Evolutionary conservation across 352 stramenopile genomes (phyloP).

Genomic region (Poterioochromonas sp.): DNA sequence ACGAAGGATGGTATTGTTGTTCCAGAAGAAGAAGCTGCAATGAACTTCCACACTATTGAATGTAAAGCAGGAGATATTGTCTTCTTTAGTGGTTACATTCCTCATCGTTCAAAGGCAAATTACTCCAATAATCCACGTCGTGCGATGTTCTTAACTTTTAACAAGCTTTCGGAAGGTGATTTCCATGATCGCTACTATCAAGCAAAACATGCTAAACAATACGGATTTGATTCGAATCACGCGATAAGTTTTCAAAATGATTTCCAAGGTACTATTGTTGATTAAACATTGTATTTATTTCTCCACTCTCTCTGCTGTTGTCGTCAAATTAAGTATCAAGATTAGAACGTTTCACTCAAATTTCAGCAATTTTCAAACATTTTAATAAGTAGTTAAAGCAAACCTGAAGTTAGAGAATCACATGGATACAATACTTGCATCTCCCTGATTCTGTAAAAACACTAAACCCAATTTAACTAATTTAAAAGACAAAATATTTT

Average conservation of each 20-base stretch:
- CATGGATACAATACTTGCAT: too few species aligned
- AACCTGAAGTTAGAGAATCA: too few species aligned
- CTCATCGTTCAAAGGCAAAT: background rate
- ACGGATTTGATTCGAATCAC: background rate
- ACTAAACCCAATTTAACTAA: too few species aligned
- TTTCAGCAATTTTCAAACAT: too few species aligned
- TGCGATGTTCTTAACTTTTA: background rate
- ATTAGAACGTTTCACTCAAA: too few species aligned
- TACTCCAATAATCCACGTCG: background rate
- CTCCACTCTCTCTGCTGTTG: too few species aligned
- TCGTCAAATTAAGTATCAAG: too few species aligned
- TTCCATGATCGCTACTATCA: background rate
- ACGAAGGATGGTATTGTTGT: background rate
- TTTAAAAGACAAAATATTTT: too few species aligned
- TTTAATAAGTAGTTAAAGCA: too few species aligned
- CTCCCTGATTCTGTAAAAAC: too few species aligned
- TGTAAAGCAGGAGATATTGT: constrained; percentile 1
- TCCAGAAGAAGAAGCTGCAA: background rate
- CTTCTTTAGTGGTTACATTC: background rate
- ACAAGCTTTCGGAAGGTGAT: background rate
- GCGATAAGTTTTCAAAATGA: background rate
- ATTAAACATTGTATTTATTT: background rate
- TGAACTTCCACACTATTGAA: background rate
- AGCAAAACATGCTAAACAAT: background rate
- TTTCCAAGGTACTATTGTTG: constrained; percentile 23